Evolutionary conservation across 306 rosid genomes (phyloP).

Genomic region (Lotus japonicus): DNA sequence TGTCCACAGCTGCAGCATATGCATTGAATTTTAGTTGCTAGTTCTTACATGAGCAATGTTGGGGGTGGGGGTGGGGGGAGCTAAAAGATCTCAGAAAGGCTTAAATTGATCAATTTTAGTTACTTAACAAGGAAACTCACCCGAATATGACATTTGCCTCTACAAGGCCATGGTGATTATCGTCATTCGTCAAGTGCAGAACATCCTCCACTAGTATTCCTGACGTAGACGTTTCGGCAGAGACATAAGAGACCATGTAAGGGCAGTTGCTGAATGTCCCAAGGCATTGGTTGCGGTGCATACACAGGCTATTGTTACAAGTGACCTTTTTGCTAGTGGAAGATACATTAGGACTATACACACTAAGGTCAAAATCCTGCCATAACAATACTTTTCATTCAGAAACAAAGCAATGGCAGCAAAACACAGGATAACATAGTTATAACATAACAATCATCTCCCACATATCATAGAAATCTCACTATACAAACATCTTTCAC

Average conservation of each 20-base stretch:
- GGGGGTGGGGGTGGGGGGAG: too few species aligned
- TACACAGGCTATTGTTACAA: conserved; percentile 66
- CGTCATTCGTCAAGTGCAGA: conserved; percentile 62
- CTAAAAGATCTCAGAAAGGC: neutral
- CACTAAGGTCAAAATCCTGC: conserved; percentile 70
- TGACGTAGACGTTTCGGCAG: conserved; percentile 80
- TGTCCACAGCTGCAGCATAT: conserved; percentile 73
- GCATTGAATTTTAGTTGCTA: conserved; percentile 10
- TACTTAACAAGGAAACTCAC: conserved; percentile 38
- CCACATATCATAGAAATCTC: neutral
- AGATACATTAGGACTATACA: conserved; percentile 75
- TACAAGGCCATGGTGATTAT: conserved; percentile 43
- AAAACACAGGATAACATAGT: neutral
- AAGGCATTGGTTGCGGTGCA: conserved; percentile 52
- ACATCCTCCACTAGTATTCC: conserved; percentile 84
- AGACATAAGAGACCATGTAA: conserved; percentile 82
- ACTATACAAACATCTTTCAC: neutral
- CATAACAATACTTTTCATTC: neutral
- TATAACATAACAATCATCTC: neutral
- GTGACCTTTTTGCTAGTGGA: conserved; percentile 73
- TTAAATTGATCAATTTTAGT: neutral
- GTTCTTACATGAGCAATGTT: neutral
- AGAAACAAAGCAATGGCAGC: conserved; percentile 2
- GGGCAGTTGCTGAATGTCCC: conserved; percentile 65
- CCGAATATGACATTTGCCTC: conserved; percentile 83